These are phyloP conservation scores for Stagonosporopsis tanaceti DNA, from an alignment of 2,329 filamentous ascomycete genomes.

Conservation along the genomic window DNA sequence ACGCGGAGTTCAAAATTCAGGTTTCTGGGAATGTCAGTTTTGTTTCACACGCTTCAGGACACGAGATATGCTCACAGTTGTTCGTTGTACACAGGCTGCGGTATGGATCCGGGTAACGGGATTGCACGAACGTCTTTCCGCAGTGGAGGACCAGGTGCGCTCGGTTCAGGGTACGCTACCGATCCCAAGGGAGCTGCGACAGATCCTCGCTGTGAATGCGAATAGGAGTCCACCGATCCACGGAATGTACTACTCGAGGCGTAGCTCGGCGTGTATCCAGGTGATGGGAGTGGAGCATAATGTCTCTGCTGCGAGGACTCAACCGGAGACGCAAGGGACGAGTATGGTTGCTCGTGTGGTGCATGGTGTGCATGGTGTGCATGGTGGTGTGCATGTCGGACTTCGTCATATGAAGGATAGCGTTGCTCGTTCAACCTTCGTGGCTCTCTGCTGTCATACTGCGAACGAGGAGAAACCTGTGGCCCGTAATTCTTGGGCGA, in stretches of 20 bases:
- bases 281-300: constrained; percentile 48
- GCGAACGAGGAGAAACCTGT: constrained; percentile 48
- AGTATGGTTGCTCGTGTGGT: constrained; percentile 44
- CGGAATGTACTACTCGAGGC: constrained; percentile 50
- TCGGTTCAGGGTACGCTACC: constrained; percentile 44
- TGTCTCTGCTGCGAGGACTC: constrained; percentile 45
- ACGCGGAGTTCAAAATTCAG: constrained; percentile 64
- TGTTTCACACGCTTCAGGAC: constrained; percentile 24
- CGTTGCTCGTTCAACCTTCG: constrained; percentile 40
- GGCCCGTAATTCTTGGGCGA: constrained; percentile 51
- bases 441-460: constrained; percentile 42
- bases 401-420: constrained; percentile 45
- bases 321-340: constrained; percentile 48
- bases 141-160: constrained; percentile 38
- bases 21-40: constrained; percentile 41
- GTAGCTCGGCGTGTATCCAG: constrained; percentile 51
- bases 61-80: constrained; percentile 46
- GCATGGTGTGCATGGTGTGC: constrained; percentile 31
- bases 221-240: constrained; percentile 48
- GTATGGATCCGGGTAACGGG: constrained; percentile 49
- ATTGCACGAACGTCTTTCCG: constrained; percentile 40
- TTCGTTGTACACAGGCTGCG: constrained; percentile 50
- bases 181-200: constrained; percentile 42
- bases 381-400: constrained; percentile 36
- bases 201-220: constrained; percentile 48